Evolutionary conservation across 768 basidiomycete genomes (phyloP), one percentile per base, ranked within the genome.

Genomic region (Leccinum truebloodii): DNA sequence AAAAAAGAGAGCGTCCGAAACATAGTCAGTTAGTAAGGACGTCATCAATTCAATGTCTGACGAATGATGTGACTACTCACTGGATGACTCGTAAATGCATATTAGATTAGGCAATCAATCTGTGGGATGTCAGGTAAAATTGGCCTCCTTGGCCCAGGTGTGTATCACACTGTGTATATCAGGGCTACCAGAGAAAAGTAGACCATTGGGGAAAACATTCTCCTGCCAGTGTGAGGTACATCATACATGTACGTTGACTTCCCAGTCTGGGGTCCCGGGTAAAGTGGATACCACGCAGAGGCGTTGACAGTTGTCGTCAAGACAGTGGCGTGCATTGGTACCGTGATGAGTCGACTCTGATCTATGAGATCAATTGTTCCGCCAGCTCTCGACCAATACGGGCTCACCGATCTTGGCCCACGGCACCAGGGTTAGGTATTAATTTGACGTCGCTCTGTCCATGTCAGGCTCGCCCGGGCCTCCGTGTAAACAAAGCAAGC

Each of bases 1-100:
- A 18, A 65, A 49, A 34, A 32, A 35, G 35, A 30, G 22, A 70
- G 39, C 8, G 50, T 67, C 69, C 26, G 67, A 60, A 20, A 69
- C 52, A n/a, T 59, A 62, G 41, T 71, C 71, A 10, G 58, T 67
- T 70, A 46, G 30, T 28, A 28, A 26, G 39, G 18, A 20, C 37
- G 4, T 37, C 32, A 7, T 66, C 49, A 57, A 54, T 30, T 20
- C 14, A 3, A 56, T 13, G 6, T 13, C 44, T 46, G 44, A 46
- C 20, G 44, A 46, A 20, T 8, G 44, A 22, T 46, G 12, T 22
- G 44, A 46, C 20, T 46, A 46, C 44, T 46, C 44, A 46, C 20
- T 46, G 44, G 12, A 46, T 22, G 13, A 20, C 12, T 46, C 20
- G 44, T 46, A 0, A 46, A 46, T 22, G 20, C 20, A 46, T 1